These are phyloP conservation scores for Pichia sp. DNA, from an alignment of 1,139 yeast species.

Conservation along the genomic window DNA sequence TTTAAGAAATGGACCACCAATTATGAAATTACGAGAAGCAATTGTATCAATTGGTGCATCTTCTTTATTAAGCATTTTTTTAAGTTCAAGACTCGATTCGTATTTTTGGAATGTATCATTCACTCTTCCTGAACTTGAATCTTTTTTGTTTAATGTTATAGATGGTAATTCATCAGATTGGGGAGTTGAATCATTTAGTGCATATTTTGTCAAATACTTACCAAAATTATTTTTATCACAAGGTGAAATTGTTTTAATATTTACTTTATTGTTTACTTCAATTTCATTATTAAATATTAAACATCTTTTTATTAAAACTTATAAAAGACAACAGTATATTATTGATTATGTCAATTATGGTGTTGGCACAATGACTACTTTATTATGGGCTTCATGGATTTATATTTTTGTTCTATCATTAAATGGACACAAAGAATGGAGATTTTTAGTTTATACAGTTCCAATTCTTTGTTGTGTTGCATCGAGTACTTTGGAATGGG, in stretches of 20 bases:
- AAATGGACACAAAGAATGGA: conserved; percentile 94
- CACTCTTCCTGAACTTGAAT: conserved; percentile 63
- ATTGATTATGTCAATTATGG: conserved; percentile 34
- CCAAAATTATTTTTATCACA: conserved; percentile 35
- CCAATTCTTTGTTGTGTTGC: conserved; percentile 66
- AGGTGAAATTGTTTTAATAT: conserved; percentile 10
- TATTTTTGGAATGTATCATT: conserved; percentile 56
- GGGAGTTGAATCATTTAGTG: conserved; percentile 75
- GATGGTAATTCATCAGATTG: conserved; percentile 68
- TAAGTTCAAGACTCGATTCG: conserved; percentile 58
- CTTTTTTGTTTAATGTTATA: conserved; percentile 68
- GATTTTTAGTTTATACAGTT: conserved; percentile 70
- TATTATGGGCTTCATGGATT: conserved; percentile 43
- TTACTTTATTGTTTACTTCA: conserved; percentile 55
- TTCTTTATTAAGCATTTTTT: conserved; percentile 21
- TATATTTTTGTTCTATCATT: conserved; percentile 62
- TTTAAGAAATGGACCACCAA: conserved; percentile 7
- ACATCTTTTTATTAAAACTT: neutral
- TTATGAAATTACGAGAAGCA: conserved; percentile 38
- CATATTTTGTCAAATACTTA: conserved; percentile 60
- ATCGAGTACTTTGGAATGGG: conserved; percentile 51
- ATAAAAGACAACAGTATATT: conserved; percentile 41
- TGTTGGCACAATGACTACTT: conserved; percentile 33
- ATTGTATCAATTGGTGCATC: conserved; percentile 30
- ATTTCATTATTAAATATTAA: conserved; percentile 5